Evolutionary conservation across 139 green algal genomes (phyloP).

Genomic region (Chlorella sp.): DNA sequence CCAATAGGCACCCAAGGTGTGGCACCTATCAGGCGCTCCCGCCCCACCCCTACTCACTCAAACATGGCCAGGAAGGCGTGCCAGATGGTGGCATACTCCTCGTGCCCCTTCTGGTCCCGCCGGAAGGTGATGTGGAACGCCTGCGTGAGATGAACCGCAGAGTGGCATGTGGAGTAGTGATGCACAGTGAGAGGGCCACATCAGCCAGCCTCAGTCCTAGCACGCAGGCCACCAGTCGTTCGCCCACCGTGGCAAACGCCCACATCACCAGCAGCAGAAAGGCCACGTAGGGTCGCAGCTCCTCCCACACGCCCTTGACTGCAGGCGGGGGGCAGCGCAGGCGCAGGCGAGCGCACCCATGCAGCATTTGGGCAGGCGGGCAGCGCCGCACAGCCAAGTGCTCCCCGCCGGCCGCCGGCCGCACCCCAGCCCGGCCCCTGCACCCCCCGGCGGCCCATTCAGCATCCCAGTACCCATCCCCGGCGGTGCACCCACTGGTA

Average conservation of each 20-base stretch:
- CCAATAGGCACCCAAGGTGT: too few species aligned
- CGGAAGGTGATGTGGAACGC: conserved; percentile 59
- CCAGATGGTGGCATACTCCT: conserved; percentile 20
- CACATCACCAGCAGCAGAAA: conserved; percentile 25
- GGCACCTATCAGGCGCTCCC: too few species aligned
- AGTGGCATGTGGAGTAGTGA: too few species aligned
- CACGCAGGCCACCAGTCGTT: too few species aligned
- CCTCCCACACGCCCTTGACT: conserved; percentile 17
- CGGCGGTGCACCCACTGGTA: neutral
- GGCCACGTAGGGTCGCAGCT: conserved; percentile 9
- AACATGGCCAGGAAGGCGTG: conserved; percentile 27
- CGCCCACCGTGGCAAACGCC: conserved; percentile 22
- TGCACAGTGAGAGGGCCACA: too few species aligned
- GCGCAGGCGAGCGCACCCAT: too few species aligned
- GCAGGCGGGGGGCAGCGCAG: too few species aligned
- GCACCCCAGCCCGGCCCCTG: neutral
- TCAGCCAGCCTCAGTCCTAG: too few species aligned
- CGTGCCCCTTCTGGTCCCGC: conserved; percentile 24
- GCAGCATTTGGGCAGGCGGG: neutral
- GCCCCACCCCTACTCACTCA: conserved; percentile 1
- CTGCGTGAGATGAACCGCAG: too few species aligned
- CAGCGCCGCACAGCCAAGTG: too few species aligned
- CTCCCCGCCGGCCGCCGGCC: too few species aligned
- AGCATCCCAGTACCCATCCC: neutral
- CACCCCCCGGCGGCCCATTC: neutral